Conservation (phyloP, 768 basidiomycete genomes). For the Calocybe cyanea region DNA sequence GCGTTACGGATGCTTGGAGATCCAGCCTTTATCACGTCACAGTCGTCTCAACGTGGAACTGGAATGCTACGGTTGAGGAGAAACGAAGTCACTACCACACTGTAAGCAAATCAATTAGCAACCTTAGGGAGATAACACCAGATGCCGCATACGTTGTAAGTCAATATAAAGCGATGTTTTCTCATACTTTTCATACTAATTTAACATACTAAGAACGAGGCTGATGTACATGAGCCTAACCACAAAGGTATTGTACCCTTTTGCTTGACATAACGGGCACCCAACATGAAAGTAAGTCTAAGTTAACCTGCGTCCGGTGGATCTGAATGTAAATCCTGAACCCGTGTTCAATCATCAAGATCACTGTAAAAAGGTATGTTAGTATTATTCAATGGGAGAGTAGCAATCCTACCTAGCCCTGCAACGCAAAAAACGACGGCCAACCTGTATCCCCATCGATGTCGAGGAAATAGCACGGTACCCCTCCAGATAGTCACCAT, state of each 20-base stretch:
- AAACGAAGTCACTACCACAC: slow-evolving; percentile 28
- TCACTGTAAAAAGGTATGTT: too few relatives aligned
- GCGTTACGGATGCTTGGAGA: slow-evolving; percentile 43
- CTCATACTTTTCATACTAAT: background rate
- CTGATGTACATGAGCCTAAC: slow-evolving; percentile 45
- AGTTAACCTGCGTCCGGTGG: too few relatives aligned
- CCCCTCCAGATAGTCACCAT: too few relatives aligned
- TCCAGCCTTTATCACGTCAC: slow-evolving; percentile 44
- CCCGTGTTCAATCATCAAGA: too few relatives aligned
- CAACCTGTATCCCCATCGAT: too few relatives aligned
- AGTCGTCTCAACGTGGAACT: slow-evolving; percentile 39
- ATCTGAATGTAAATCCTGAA: too few relatives aligned
- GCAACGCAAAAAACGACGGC: too few relatives aligned
- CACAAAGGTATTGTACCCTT: slow-evolving; percentile 30
- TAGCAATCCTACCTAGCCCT: too few relatives aligned
- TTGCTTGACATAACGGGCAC: too few relatives aligned
- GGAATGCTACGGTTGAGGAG: slow-evolving; percentile 37
- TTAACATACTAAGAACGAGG: slow-evolving; percentile 35
- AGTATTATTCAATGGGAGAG: too few relatives aligned
- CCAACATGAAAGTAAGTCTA: too few relatives aligned
- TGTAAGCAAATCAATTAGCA: slow-evolving; percentile 34
- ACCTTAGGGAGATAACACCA: slow-evolving; percentile 38
- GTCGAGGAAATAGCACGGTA: too few relatives aligned
- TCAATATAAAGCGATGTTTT: background rate
- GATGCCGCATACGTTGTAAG: slow-evolving; percentile 43